Percentiles rank a stretch among this genome's conserved stretches.
Conservation (phyloP, 2,329 filamentous ascomycete genomes). For the Escovopsis sp. region DNA sequence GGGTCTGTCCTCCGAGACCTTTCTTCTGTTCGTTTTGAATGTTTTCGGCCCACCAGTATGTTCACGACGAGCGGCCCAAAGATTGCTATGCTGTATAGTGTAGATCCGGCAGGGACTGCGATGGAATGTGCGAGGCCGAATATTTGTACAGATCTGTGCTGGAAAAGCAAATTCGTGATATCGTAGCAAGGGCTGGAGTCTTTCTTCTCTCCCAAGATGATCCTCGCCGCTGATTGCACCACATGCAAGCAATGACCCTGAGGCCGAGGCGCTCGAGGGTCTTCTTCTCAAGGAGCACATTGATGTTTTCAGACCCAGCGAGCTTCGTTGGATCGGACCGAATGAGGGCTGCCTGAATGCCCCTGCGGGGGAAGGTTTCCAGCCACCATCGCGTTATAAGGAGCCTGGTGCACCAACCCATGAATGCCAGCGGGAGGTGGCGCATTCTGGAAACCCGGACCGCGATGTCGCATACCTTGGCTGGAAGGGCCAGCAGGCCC, state of each 20-base stretch:
- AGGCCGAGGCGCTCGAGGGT: too few relatives aligned
- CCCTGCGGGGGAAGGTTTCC: conserved; percentile 11
- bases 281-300: too few relatives aligned
- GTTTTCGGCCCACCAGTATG: conserved; percentile 11
- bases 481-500: conserved; percentile 8
- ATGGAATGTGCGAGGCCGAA: too few relatives aligned
- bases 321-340: conserved; percentile 17
- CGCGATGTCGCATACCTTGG: conserved; percentile 17
- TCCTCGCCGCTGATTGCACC: background rate
- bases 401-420: conserved; percentile 14
- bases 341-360: conserved; percentile 10
- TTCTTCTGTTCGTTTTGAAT: conserved; percentile 5
- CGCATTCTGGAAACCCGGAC: conserved; percentile 20
- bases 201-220: conserved; percentile 13
- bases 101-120: conserved; percentile 2
- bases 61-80: conserved; percentile 19
- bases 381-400: conserved; percentile 14
- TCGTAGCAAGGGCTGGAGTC: conserved; percentile 17
- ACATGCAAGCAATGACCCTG: conserved; percentile 10
- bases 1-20: conserved; percentile 6
- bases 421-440: conserved; percentile 10
- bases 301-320: conserved; percentile 23
- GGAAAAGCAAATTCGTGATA: conserved; percentile 24
- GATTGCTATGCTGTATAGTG: conserved; percentile 14
- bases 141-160: conserved; percentile 17